Evolutionary conservation across 164 flowering plant species (phyloP).

Genomic region (Nymphaea colorata): DNA sequence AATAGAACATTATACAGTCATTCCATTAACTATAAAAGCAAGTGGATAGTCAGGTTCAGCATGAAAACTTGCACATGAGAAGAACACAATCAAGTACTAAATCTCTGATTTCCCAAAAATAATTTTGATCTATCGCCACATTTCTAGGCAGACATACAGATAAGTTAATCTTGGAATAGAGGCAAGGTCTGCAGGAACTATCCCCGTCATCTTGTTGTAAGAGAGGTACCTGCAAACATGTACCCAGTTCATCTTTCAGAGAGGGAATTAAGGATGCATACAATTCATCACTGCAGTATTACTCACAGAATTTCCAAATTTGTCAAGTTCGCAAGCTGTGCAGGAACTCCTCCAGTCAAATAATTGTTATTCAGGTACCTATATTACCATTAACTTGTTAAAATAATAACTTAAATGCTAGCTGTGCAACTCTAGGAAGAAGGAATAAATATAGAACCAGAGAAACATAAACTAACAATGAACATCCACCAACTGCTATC

Average conservation of each 20-base stretch:
- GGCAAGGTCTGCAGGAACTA: constrained; percentile 63
- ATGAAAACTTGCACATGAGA: no score
- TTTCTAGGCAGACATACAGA: constrained; percentile 43
- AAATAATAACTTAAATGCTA: constrained; percentile 5
- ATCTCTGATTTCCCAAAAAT: no score
- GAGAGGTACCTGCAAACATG: constrained; percentile 58
- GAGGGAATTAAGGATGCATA: not conserved
- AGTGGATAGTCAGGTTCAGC: no score
- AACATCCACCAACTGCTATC: no score
- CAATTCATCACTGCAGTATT: not conserved
- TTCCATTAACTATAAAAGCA: no score
- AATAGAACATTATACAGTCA: no score
- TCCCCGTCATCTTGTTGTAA: constrained; percentile 84
- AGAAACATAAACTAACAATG: no score
- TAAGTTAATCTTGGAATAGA: constrained; percentile 66
- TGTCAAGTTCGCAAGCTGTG: constrained; percentile 82
- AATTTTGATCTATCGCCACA: no score
- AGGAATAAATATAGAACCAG: not conserved
- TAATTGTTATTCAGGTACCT: constrained; percentile 84
- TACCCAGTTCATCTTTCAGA: not conserved
- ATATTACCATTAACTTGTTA: not conserved
- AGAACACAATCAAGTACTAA: no score
- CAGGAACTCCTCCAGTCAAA: constrained; percentile 87
- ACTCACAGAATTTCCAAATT: constrained; percentile 53
- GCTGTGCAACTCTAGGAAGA: not conserved